These are phyloP conservation scores for Eucalyptus tenuipes DNA, from an alignment of 345 rosid genomes.

Conservation along the genomic window DNA sequence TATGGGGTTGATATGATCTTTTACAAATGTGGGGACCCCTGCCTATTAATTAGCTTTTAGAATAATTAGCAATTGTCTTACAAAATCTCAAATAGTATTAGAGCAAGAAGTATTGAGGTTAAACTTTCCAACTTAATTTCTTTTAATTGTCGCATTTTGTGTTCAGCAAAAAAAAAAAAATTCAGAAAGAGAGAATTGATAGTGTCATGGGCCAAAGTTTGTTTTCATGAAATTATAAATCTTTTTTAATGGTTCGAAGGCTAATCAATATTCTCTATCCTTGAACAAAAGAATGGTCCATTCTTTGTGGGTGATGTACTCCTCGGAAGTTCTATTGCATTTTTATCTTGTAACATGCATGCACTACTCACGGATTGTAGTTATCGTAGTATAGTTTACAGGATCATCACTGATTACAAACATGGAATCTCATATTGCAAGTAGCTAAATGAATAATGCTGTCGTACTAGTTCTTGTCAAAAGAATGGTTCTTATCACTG, in stretches of 20 bases:
- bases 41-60: background rate
- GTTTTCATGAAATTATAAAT: background rate
- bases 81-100: background rate
- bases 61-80: rapidly evolving
- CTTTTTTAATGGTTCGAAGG: background rate
- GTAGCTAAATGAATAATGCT: background rate
- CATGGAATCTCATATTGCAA: background rate
- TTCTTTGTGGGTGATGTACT: background rate
- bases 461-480: background rate
- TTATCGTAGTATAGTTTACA: background rate
- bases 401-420: background rate
- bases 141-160: background rate
- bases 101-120: background rate
- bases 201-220: background rate
- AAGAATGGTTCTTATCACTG: no score
- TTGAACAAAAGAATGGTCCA: background rate
- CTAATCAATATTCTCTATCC: background rate
- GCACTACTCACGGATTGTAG: background rate
- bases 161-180: rapidly evolving
- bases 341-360: background rate
- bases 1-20: background rate
- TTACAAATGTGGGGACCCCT: background rate
- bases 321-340: background rate
- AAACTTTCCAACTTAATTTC: background rate
- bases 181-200: background rate